phyloP scores from a whole-genome alignment of 2,329 filamentous ascomycete genomes.

The Arthrobotrys musiformis region DNA sequence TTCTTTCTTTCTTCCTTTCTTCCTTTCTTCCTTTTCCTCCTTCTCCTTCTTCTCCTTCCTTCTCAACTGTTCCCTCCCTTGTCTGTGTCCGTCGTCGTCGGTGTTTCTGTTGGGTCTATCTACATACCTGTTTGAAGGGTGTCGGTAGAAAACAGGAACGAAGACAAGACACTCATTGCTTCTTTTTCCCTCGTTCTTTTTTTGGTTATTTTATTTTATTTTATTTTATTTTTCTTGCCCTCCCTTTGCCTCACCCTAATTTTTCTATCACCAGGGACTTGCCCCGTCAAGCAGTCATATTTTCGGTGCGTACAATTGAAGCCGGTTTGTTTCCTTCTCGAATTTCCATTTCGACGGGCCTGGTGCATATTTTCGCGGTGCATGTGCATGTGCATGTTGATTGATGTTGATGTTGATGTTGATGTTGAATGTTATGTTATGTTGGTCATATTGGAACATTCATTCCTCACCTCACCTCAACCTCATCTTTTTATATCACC shows the following conservation, averaged over 20 bases:
- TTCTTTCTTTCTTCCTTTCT: conserved; percentile 10
- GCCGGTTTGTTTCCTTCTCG: conserved; percentile 1
- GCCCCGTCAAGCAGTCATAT: conserved; percentile 16
- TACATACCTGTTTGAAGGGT: conserved; percentile 4
- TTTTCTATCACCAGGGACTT: conserved; percentile 15
- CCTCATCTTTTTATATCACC: conserved; percentile 3
- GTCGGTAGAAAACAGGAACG: conserved; percentile 21
- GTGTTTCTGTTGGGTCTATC: neutral
- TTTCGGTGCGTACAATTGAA: neutral
- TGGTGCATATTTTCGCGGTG: conserved; percentile 50
- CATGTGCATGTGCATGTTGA: too few relatives aligned
- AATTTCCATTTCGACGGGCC: conserved; percentile 20
- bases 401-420: too few relatives aligned
- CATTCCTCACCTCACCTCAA: conserved; percentile 32
- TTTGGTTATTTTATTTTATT: neutral
- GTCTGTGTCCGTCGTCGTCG: conserved; percentile 11
- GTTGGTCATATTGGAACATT: conserved; percentile 13
- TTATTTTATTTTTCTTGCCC: neutral
- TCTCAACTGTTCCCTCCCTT: neutral
- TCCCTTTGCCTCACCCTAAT: conserved; percentile 25
- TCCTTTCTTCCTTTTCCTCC: neutral
- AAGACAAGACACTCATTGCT: neutral
- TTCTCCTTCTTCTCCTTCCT: conserved; percentile 5
- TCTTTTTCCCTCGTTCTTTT: neutral
- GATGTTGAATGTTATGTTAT: too few relatives aligned